Evolutionary conservation across 108 stramenopile genomes (phyloP).

Genomic region (Cylindrotheca fusiformis): DNA sequence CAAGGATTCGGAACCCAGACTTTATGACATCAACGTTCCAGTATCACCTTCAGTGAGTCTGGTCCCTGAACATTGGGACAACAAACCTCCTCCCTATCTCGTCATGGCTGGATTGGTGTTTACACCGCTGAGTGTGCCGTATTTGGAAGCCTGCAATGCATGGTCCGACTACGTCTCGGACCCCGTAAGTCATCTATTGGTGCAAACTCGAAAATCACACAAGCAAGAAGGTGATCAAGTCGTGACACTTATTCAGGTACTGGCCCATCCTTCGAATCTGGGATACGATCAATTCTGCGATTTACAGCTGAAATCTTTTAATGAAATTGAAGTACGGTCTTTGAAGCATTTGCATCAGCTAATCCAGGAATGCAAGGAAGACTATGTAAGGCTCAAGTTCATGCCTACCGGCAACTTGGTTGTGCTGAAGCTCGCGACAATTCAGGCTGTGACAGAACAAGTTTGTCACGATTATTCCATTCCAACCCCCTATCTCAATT

Average conservation of each 20-base stretch:
- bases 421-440: neutral
- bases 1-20: slow-evolving; percentile 11
- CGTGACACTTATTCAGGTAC: slow-evolving; percentile 49
- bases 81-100: slow-evolving; percentile 48
- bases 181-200: slow-evolving; percentile 38
- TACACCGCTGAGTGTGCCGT: slow-evolving; percentile 44
- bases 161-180: slow-evolving; percentile 54
- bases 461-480: neutral
- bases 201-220: slow-evolving; percentile 33
- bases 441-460: neutral
- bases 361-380: slow-evolving; percentile 10
- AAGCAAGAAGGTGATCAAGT: slow-evolving; percentile 45
- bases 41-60: slow-evolving; percentile 27
- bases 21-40: slow-evolving; percentile 28
- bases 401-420: neutral
- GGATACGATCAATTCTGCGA: slow-evolving; percentile 51
- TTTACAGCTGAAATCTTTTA: slow-evolving; percentile 44
- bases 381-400: neutral
- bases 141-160: slow-evolving; percentile 50
- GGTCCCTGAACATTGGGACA: slow-evolving; percentile 51
- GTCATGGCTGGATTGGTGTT: slow-evolving; percentile 60
- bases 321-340: slow-evolving; percentile 46
- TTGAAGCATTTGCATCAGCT: slow-evolving; percentile 45
- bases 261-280: slow-evolving; percentile 49
- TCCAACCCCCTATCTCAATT: neutral